These are phyloP conservation scores for Amaranthus palmeri DNA, from an alignment of 148 eudicot species.

Conservation along the genomic window DNA sequence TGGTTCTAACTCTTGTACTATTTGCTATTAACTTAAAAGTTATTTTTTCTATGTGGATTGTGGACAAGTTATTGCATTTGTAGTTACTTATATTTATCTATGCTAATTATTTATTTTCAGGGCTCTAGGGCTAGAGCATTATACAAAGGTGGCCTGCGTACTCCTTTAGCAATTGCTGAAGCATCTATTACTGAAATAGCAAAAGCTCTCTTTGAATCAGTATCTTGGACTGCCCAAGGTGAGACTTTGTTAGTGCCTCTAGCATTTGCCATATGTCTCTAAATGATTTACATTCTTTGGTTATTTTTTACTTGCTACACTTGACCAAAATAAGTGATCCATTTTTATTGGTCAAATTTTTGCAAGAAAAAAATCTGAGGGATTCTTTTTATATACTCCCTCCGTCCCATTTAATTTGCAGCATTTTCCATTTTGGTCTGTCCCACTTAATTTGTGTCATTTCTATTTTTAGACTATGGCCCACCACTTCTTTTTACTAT, in stretches of 20 bases:
- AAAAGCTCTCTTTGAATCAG: conserved; percentile 88
- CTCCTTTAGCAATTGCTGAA: conserved; percentile 93
- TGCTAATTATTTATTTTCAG: conserved; percentile 27
- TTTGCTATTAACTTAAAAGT: not conserved
- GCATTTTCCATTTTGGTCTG: too few relatives aligned
- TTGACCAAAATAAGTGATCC: too few relatives aligned
- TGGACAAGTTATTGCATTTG: conserved; percentile 7
- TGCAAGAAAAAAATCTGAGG: too few relatives aligned
- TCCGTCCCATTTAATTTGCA: too few relatives aligned
- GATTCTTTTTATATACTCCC: too few relatives aligned
- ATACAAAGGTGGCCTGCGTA: conserved; percentile 88
- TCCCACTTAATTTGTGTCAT: too few relatives aligned
- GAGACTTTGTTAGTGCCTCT: not conserved
- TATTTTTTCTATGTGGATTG: not conserved
- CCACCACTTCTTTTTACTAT: too few relatives aligned
- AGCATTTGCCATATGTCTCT: not conserved
- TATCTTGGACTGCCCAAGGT: conserved; percentile 89
- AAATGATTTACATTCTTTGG: too few relatives aligned
- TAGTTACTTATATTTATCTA: not conserved
- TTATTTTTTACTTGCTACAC: too few relatives aligned
- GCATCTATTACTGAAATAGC: conserved; percentile 73
- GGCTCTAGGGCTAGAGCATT: conserved; percentile 97
- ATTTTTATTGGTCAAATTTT: too few relatives aligned
- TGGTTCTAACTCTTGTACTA: not conserved
- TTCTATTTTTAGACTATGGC: too few relatives aligned